phyloP scores from a whole-genome alignment of 108 stramenopile species.

The Cafeteria roenbergensis region DNA sequence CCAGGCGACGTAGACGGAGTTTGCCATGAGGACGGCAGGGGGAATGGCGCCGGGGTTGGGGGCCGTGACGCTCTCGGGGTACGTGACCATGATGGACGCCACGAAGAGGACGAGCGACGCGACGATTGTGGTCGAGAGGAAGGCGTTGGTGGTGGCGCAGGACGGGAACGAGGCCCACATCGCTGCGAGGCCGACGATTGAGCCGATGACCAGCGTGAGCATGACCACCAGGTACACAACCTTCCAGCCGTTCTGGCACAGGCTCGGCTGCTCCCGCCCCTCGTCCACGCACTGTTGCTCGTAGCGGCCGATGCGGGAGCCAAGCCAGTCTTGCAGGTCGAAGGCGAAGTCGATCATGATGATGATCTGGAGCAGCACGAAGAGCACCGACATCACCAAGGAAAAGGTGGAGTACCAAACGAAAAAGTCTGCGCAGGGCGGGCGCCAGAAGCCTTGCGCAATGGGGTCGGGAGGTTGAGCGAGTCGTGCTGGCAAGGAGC shows the following conservation, averaged over 20 bases:
- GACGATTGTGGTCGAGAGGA: no score
- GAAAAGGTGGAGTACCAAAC: not conserved
- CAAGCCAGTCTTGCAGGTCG: not conserved
- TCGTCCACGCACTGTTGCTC: not conserved
- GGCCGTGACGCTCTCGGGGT: not conserved
- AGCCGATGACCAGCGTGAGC: no score
- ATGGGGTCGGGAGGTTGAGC: no score
- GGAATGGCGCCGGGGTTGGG: not conserved
- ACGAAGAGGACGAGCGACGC: not conserved
- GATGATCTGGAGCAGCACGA: not conserved
- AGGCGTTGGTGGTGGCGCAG: not conserved
- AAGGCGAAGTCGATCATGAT: not conserved
- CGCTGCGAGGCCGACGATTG: no score
- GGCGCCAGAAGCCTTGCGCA: no score
- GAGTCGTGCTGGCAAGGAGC: no score
- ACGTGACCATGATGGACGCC: not conserved
- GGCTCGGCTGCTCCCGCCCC: not conserved
- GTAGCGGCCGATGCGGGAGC: not conserved
- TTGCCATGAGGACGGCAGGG: not conserved
- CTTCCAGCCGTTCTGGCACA: not conserved
- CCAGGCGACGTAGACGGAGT: not conserved
- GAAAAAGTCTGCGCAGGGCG: no score
- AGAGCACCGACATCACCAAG: not conserved
- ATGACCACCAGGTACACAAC: not conserved
- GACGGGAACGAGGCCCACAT: not conserved